A percentile compares a stretch with the other conserved stretches of the same genome.
phyloP scores from a whole-genome alignment of 441 rosid species.

The Euphorbia corollata region DNA sequence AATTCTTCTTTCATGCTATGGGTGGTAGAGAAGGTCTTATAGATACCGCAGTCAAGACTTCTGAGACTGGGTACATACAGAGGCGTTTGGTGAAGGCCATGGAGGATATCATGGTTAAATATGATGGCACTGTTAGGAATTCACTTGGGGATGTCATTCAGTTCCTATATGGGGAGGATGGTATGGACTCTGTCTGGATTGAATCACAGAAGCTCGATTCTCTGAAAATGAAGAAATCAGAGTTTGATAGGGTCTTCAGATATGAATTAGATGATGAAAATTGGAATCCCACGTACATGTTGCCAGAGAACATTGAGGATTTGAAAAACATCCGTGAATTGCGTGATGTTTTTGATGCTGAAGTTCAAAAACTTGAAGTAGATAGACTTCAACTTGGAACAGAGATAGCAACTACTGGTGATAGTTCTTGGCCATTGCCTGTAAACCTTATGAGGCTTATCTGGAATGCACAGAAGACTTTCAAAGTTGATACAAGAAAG shows the following conservation, averaged over 20 bases:
- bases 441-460: constrained; percentile 84
- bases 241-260: constrained; percentile 66
- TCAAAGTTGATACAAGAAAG: constrained; percentile 70
- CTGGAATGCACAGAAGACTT: constrained; percentile 94
- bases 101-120: constrained; percentile 99
- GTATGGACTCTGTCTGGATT: constrained; percentile 98
- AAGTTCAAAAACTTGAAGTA: constrained; percentile 73
- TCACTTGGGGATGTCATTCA: constrained; percentile 97
- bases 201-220: constrained; percentile 91
- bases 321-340: constrained; percentile 74
- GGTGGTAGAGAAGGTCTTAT: constrained; percentile 99
- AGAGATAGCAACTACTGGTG: constrained; percentile 86
- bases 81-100: constrained; percentile 97
- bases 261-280: constrained; percentile 68
- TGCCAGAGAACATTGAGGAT: constrained; percentile 74
- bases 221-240: constrained; percentile 71
- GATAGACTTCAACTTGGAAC: constrained; percentile 79
- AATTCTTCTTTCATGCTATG: constrained; percentile 99
- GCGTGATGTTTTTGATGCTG: constrained; percentile 86
- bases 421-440: constrained; percentile 83
- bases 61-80: constrained; percentile 98
- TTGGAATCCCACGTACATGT: constrained; percentile 81
- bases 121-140: constrained; percentile 97
- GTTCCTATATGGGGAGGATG: constrained; percentile 98
- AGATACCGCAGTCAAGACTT: constrained; percentile 97